phyloP scores from a whole-genome alignment of 2,329 filamentous ascomycete species.

The Simplicillium sp. region DNA sequence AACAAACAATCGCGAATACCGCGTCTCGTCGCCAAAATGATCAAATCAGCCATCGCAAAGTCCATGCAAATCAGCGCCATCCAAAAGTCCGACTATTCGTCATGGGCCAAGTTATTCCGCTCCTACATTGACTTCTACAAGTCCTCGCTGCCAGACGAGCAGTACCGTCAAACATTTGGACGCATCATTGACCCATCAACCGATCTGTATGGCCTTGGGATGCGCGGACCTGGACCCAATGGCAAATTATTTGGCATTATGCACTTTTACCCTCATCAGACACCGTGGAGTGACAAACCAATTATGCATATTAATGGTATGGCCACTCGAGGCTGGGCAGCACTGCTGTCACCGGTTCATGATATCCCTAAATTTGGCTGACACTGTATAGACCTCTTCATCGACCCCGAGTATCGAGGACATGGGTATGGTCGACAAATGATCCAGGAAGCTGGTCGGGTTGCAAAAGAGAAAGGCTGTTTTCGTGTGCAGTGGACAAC shows the following conservation, averaged over 20 bases:
- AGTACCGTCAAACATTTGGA: conserved; percentile 3
- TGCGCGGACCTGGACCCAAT: not conserved
- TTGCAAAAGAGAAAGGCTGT: not conserved
- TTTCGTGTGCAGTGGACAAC: not conserved
- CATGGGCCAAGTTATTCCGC: conserved; percentile 3
- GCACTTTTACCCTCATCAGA: conserved; percentile 4
- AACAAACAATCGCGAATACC: too few relatives aligned
- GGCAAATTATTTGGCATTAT: conserved; percentile 2
- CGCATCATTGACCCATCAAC: conserved; percentile 1
- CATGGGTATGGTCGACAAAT: not conserved
- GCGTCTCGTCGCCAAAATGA: too few relatives aligned
- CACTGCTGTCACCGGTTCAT: not conserved
- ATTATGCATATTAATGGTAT: conserved; percentile 4
- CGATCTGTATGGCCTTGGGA: not conserved
- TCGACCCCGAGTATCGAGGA: not conserved
- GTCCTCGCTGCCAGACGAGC: conserved; percentile 1
- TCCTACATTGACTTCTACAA: conserved; percentile 6
- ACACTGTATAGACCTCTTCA: not conserved
- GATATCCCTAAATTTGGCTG: not conserved
- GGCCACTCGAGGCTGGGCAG: too few relatives aligned
- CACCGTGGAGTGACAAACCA: conserved; percentile 4
- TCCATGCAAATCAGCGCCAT: not conserved
- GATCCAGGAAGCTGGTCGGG: not conserved
- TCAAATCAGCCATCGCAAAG: not conserved
- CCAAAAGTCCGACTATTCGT: not conserved